Conservation (phyloP, 1,284 basidiomycete genomes). For the Rhodotorula sp. region DNA sequence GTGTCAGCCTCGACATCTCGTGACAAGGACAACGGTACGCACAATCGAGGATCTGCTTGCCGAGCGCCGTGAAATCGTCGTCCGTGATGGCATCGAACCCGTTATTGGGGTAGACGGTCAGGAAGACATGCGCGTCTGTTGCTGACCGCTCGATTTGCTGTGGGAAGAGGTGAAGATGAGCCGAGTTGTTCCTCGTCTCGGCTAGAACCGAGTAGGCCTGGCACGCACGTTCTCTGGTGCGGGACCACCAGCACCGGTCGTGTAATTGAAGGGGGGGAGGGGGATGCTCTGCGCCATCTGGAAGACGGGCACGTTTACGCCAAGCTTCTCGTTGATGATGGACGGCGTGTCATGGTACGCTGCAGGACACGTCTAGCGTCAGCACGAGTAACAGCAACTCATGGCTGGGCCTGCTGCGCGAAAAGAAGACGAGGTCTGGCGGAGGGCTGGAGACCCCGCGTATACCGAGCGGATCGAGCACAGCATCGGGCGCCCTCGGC, state of each 20-base stretch:
- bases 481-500: too few species aligned
- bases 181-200: background rate
- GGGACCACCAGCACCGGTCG: conserved; percentile 46
- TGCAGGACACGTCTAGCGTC: background rate
- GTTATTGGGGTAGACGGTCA: conserved; percentile 47
- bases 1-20: too few species aligned
- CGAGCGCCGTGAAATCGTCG: conserved; percentile 44
- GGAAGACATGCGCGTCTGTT: conserved; percentile 48
- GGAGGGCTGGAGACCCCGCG: too few species aligned
- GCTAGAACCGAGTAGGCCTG: too few species aligned
- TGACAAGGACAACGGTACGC: conserved; percentile 5
- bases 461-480: too few species aligned
- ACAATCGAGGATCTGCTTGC: conserved; percentile 44
- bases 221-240: conserved; percentile 40
- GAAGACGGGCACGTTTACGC: conserved; percentile 45
- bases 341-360: conserved; percentile 44
- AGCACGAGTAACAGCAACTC: background rate
- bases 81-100: conserved; percentile 39
- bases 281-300: conserved; percentile 49
- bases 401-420: too few species aligned
- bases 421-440: too few species aligned
- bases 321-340: conserved; percentile 44
- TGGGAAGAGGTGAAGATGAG: background rate
- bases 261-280: conserved; percentile 44
- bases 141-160: conserved; percentile 42